These are phyloP conservation scores for Cajanus cajan DNA, from an alignment of 306 rosid genomes.

Conservation along the genomic window DNA sequence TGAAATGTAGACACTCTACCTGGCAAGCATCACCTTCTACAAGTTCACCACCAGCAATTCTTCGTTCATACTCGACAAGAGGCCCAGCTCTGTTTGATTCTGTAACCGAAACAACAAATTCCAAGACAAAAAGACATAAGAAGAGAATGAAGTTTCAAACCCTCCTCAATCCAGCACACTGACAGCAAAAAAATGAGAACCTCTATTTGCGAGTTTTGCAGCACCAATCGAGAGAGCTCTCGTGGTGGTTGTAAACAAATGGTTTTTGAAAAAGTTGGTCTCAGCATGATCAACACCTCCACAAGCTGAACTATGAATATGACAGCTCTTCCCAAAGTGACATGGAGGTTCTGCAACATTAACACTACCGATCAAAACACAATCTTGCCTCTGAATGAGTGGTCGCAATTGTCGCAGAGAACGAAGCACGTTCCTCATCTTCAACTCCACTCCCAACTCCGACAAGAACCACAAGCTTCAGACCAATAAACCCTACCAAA, in stretches of 20 bases:
- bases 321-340: slow-evolving; percentile 32
- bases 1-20: slow-evolving; percentile 42
- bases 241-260: slow-evolving; percentile 31
- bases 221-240: slow-evolving; percentile 57
- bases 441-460: slow-evolving; percentile 28
- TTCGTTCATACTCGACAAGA: slow-evolving; percentile 88
- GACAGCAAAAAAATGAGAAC: slow-evolving; percentile 37
- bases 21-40: slow-evolving; percentile 84
- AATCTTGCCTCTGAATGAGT: slow-evolving; percentile 36
- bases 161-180: neutral
- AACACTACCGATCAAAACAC: slow-evolving; percentile 31
- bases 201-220: slow-evolving; percentile 55
- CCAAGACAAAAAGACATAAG: slow-evolving; percentile 21
- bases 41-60: slow-evolving; percentile 78
- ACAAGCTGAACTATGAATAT: slow-evolving; percentile 40
- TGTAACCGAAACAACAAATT: slow-evolving; percentile 37
- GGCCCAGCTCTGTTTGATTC: slow-evolving; percentile 68
- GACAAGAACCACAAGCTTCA: slow-evolving; percentile 13
- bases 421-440: slow-evolving; percentile 67
- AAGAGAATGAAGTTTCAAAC: neutral
- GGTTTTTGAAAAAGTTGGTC: slow-evolving; percentile 26
- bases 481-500: neutral
- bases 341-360: slow-evolving; percentile 34
- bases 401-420: slow-evolving; percentile 47
- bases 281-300: slow-evolving; percentile 37